Percentiles rank a stretch among this genome's conserved stretches.
phyloP scores from a whole-genome alignment of 345 rosid genomes.

The Raphanus raphanistrum region DNA sequence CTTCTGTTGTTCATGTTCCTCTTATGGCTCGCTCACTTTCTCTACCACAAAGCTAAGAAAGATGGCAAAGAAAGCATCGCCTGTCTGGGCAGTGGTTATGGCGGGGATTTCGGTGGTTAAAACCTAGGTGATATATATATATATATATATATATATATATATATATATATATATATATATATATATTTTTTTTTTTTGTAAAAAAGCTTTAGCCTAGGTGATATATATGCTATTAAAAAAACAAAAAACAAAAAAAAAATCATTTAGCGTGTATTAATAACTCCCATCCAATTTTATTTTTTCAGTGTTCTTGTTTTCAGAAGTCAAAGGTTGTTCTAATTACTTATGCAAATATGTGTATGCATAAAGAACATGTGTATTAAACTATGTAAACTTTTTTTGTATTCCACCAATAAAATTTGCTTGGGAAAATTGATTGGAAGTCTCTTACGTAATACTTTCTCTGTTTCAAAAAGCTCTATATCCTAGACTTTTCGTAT shows the following conservation, averaged over 20 bases:
- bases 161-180: neutral
- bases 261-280: too few species aligned
- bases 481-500: too few species aligned
- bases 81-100: conserved; percentile 35
- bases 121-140: neutral
- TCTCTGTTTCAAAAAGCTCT: too few species aligned
- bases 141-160: neutral
- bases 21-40: conserved; percentile 30
- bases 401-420: neutral
- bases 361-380: neutral
- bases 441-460: neutral
- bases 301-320: neutral
- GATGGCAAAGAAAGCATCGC: conserved; percentile 40
- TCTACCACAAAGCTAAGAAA: conserved; percentile 38
- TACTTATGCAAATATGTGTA: neutral
- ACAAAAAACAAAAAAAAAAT: too few species aligned
- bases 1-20: conserved; percentile 29
- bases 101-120: conserved; percentile 36
- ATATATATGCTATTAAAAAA: neutral
- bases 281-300: neutral
- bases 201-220: too few species aligned
- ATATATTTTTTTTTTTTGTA: too few species aligned
- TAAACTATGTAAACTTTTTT: neutral
- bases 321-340: neutral
- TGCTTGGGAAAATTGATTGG: neutral